phyloP scores from a whole-genome alignment of 305 asterid genomes.

The Striga hermonthica region DNA sequence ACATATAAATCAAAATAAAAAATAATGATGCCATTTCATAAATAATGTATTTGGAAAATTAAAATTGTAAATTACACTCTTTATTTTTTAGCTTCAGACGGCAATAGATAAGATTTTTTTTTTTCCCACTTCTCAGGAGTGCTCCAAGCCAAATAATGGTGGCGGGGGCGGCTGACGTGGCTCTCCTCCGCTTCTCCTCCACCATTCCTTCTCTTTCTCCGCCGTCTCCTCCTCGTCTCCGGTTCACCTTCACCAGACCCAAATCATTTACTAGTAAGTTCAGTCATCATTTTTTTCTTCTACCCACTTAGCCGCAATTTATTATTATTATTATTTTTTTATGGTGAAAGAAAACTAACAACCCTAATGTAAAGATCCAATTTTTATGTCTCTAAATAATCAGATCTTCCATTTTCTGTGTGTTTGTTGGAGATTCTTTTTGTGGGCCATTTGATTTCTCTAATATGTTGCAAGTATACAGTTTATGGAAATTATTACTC shows the following conservation, averaged over 20 bases:
- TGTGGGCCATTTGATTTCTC: no score
- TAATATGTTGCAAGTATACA: no score
- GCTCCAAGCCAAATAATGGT: constrained; percentile 32
- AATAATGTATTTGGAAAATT: no score
- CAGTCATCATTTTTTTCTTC: background rate
- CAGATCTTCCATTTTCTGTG: background rate
- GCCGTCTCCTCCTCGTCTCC: constrained; percentile 35
- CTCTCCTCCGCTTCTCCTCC: constrained; percentile 45
- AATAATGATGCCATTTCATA: no score
- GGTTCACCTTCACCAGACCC: constrained; percentile 33
- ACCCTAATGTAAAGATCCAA: background rate
- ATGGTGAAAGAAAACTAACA: background rate
- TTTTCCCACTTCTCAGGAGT: no score
- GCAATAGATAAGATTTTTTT: no score
- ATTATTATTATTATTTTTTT: no score
- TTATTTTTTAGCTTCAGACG: no score
- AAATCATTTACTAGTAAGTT: constrained; percentile 45
- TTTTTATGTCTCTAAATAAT: background rate
- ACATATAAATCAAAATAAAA: no score
- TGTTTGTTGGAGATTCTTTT: background rate
- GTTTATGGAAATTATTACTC: no score
- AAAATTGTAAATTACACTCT: no score
- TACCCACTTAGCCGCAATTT: background rate
- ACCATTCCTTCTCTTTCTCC: constrained; percentile 37
- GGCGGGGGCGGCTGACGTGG: constrained; percentile 41